Conservation (phyloP, 1,139 yeast species). For the Saccharomyces hybrid region DNA sequence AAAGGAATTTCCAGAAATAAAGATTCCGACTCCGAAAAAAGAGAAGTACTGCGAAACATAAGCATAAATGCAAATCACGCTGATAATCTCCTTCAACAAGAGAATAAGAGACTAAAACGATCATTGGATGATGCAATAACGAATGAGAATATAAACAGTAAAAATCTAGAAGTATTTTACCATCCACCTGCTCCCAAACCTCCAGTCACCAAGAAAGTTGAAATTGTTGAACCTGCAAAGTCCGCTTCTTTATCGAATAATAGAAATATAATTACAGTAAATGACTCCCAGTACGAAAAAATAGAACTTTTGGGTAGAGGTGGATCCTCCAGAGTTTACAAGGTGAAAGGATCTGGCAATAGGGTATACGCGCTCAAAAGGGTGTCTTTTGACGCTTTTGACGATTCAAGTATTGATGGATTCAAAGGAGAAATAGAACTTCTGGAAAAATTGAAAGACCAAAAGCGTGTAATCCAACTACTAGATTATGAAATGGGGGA, state of each 20-base stretch:
- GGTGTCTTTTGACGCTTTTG: conserved; percentile 76
- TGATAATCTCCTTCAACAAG: conserved; percentile 5
- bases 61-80: conserved; percentile 21
- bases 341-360: conserved; percentile 54
- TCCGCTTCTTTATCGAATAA: conserved; percentile 7
- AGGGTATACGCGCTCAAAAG: conserved; percentile 73
- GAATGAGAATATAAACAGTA: not conserved
- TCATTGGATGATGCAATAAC: not conserved
- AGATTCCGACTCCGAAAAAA: conserved; percentile 8
- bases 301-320: conserved; percentile 83
- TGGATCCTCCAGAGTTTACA: conserved; percentile 88
- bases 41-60: conserved; percentile 27
- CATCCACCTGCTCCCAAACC: conserved; percentile 6
- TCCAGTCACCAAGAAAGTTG: conserved; percentile 18
- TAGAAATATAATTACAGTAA: conserved; percentile 36
- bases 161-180: conserved; percentile 4
- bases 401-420: conserved; percentile 61
- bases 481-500: conserved; percentile 65
- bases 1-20: conserved; percentile 5
- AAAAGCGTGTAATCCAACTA: conserved; percentile 70
- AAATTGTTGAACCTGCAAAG: conserved; percentile 23
- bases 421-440: conserved; percentile 88
- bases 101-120: not conserved
- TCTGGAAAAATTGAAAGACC: conserved; percentile 50
- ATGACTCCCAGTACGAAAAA: conserved; percentile 62